Base-by-base conservation (phyloP, 208 protist species). In the Lotmaria passim region DNA sequence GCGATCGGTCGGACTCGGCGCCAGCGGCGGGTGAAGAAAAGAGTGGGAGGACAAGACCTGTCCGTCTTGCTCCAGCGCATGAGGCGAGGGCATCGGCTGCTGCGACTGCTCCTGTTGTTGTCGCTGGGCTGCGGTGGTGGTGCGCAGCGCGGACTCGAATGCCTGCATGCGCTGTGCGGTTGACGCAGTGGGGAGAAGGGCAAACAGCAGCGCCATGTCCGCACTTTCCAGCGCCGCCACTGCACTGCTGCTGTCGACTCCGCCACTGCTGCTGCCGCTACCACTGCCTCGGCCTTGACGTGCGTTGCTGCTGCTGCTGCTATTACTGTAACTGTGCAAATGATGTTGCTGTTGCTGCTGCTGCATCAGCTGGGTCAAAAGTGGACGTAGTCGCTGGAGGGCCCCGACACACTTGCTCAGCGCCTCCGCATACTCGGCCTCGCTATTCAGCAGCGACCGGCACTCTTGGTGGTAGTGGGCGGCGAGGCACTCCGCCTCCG, bases 381-480 rank as follows among this genome's bases (percentile, higher is more conserved):
- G 44, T n/a, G 86, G 82, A 33, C 90, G 56, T 21, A 83, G 73
- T 2, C 47, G 43, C 43, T 77, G 77, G 23, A 94, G 71, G 6
- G 86, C 76, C 1, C 70, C 73, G 19, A 83, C 72, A 33, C 84
- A 90, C 30, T 76, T 70, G 62, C 70, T 72, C 3, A 95, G 66
- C 47, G 90, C 85, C 52, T 93, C 75, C 5, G 59, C 73, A 67
- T 92, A 95, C 68, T 95, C 90, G n/a, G 69, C 74, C 55, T 87
- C 73, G 24, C 75, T 70, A 33, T 83, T 82, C 34, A 78, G 68
- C 30, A 81, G 62, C 21, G 56, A 69, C 44, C 83, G 84, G 47
- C 79, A 88, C 58, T 93, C 69, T 41, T 95, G 90, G 57, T 93
- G 85, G 70, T 93, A 95, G 55, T 92, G 79, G 23, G 90, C 86